A percentile compares a stretch with the other conserved stretches of the same genome.
Conservation (phyloP, 2,329 filamentous ascomycete genomes). For the Verticillium zaregamsianum region DNA sequence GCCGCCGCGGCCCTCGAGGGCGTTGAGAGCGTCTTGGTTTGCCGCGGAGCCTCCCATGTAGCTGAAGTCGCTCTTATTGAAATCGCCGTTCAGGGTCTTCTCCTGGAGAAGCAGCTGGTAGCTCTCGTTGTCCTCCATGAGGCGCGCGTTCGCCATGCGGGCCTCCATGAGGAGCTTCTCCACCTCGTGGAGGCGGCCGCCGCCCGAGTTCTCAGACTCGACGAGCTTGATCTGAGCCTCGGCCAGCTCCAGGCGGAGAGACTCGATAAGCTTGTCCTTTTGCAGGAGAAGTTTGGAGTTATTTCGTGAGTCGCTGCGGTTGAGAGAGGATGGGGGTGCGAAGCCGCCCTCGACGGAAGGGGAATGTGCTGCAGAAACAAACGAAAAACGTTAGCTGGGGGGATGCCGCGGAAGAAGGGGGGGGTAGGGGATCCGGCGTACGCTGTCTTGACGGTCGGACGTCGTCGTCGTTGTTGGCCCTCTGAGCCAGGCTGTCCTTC, state of each 20-base stretch:
- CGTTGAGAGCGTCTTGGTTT: conserved; percentile 61
- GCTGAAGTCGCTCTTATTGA: conserved; percentile 77
- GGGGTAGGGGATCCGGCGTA: conserved; percentile 28
- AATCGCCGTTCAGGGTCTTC: conserved; percentile 92
- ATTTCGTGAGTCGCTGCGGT: conserved; percentile 84
- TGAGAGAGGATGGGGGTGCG: conserved; percentile 77
- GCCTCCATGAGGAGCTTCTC: conserved; percentile 87
- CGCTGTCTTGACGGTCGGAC: conserved; percentile 54
- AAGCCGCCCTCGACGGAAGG: conserved; percentile 74
- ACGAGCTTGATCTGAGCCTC: conserved; percentile 94
- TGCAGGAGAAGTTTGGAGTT: conserved; percentile 87
- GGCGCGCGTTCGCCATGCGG: conserved; percentile 88
- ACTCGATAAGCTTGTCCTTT: conserved; percentile 96
- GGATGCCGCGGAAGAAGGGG: background rate
- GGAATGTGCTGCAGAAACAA: conserved; percentile 35
- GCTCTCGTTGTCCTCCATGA: conserved; percentile 99
- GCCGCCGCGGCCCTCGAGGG: conserved; percentile 51
- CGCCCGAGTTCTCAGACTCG: conserved; percentile 89
- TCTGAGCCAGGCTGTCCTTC: conserved; percentile 82
- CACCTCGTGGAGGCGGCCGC: conserved; percentile 82
- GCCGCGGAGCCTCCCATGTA: conserved; percentile 47
- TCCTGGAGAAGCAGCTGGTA: conserved; percentile 94
- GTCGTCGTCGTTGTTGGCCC: conserved; percentile 50
- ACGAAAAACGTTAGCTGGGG: conserved; percentile 4
- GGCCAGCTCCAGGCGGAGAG: conserved; percentile 83